phyloP scores from a whole-genome alignment of 106 monocot genomes.

The Vanilla planifolia region DNA sequence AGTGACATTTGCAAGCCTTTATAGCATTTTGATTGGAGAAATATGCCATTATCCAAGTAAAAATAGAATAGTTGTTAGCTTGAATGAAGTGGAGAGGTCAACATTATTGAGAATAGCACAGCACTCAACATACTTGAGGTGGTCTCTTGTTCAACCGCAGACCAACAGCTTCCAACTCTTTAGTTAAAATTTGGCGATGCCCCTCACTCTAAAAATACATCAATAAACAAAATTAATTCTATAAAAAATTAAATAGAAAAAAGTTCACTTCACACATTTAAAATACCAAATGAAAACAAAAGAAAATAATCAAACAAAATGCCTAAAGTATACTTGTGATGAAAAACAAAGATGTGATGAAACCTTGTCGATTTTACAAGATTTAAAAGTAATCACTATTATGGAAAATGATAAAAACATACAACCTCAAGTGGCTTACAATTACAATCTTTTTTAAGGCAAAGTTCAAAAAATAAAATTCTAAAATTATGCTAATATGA shows the following conservation, averaged over 20 bases:
- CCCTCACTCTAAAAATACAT: conserved; percentile 73
- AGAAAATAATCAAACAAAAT: background rate
- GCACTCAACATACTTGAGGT: conserved; percentile 59
- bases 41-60: background rate
- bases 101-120: background rate
- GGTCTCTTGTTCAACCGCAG: conserved; percentile 93
- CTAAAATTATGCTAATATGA: background rate
- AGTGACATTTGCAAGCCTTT: background rate
- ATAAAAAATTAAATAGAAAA: background rate
- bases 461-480: background rate
- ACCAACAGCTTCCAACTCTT: conserved; percentile 97
- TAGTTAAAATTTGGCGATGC: conserved; percentile 96
- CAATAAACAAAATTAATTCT: background rate
- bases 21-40: background rate
- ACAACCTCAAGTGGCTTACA: conserved; percentile 5
- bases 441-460: background rate
- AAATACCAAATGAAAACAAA: background rate
- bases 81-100: background rate
- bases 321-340: background rate
- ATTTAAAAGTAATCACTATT: background rate
- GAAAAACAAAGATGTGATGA: background rate
- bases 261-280: background rate
- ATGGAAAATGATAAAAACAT: background rate
- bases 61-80: background rate
- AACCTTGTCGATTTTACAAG: background rate